Conservation (phyloP, 148 eudicot genomes). For the Diospyros kaki region DNA sequence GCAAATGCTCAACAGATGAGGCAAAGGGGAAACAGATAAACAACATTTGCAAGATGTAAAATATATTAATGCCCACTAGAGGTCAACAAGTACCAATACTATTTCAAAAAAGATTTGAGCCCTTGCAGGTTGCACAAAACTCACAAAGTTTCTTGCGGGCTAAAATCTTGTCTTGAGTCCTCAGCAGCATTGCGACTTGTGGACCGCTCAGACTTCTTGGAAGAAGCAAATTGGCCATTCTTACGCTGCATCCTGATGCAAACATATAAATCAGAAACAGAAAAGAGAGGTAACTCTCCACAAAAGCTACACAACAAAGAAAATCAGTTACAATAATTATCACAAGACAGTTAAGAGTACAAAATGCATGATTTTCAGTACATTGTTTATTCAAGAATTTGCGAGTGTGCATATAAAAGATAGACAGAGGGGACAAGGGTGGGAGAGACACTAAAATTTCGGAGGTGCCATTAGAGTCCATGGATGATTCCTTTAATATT, state of each 20-base stretch:
- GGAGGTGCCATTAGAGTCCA: not conserved
- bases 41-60: not conserved
- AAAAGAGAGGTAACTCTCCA: not conserved
- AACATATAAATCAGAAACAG: conserved; percentile 10
- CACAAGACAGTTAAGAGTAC: not conserved
- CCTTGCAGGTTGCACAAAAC: conserved; percentile 7
- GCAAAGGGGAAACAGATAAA: not conserved
- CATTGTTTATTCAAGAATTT: not conserved
- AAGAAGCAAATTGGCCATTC: conserved; percentile 65
- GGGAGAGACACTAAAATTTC: not conserved
- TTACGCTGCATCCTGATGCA: conserved; percentile 63
- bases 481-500: not conserved
- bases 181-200: conserved; percentile 37
- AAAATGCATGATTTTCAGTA: not conserved
- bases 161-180: conserved; percentile 55
- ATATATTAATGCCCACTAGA: not conserved
- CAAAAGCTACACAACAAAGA: not conserved
- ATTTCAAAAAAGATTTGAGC: not conserved
- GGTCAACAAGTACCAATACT: not conserved
- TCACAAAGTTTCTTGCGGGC: conserved; percentile 39
- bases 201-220: conserved; percentile 41
- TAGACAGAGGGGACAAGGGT: not conserved
- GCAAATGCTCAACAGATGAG: not conserved
- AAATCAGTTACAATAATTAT: not conserved
- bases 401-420: not conserved